Conservation (phyloP, 768 basidiomycete species). For the Lentinula detonsa region DNA sequence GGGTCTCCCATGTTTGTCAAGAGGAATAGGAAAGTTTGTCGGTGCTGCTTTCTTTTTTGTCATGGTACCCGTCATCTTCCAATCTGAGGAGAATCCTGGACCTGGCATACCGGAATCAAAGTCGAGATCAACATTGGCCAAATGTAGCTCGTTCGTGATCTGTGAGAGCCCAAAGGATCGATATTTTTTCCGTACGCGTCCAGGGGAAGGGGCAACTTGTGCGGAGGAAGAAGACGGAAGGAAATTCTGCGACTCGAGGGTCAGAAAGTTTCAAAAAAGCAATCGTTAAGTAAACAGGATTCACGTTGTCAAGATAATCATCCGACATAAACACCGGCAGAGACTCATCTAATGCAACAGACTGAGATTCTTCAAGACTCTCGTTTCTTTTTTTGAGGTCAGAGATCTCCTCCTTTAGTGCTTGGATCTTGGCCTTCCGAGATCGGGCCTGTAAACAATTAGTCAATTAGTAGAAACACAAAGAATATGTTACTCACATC, state of each 20-base stretch:
- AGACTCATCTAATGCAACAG: neutral
- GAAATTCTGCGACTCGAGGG: neutral
- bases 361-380: neutral
- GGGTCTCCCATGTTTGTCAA: slow-evolving; percentile 3
- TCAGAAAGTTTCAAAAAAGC: neutral
- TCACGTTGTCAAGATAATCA: neutral
- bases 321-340: neutral
- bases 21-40: neutral
- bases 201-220: neutral
- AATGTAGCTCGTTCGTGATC: neutral
- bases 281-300: neutral
- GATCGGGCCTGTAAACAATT: neutral
- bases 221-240: neutral
- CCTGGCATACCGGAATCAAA: neutral
- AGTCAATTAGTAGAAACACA: neutral
- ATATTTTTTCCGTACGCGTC: neutral
- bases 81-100: slow-evolving; percentile 4
- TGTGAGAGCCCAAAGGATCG: neutral
- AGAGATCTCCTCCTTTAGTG: neutral
- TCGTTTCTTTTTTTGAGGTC: neutral
- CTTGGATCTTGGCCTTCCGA: neutral
- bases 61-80: neutral
- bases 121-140: neutral
- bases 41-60: neutral
- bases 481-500: neutral